Conservation (phyloP, 2,329 filamentous ascomycete genomes). For the Aureobasidium vineae region DNA sequence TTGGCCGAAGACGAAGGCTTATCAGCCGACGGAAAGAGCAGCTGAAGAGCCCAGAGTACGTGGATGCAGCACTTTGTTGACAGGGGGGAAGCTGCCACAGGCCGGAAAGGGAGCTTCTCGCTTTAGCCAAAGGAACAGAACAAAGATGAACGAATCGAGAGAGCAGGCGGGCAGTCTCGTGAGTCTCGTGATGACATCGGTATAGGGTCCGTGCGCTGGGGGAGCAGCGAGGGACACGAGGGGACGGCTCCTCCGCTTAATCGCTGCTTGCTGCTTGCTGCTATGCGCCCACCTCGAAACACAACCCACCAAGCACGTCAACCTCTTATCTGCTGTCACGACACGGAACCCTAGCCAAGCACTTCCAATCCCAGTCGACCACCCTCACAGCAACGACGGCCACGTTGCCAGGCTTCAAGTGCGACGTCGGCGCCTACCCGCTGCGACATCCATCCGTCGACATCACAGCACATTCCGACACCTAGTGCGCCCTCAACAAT, state of each 20-base stretch:
- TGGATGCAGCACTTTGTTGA: not conserved
- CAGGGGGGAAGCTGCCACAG: not conserved
- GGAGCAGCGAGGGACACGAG: conserved; percentile 18
- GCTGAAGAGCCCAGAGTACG: not conserved
- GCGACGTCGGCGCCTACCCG: conserved; percentile 8
- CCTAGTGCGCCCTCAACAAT: conserved; percentile 9
- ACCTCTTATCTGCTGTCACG: not conserved
- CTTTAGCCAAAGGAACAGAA: not conserved
- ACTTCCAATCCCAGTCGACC: not conserved
- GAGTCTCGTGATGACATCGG: conserved; percentile 21
- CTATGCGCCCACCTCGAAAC: not conserved
- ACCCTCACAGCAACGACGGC: not conserved
- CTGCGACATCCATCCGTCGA: not conserved
- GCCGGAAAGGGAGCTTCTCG: not conserved
- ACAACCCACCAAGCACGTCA: not conserved
- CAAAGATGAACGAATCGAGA: not conserved
- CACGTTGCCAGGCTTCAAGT: not conserved
- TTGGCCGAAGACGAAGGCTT: not conserved
- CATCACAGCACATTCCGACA: conserved; percentile 4
- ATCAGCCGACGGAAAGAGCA: conserved; percentile 4
- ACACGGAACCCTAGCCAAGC: not conserved
- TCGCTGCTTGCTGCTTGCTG: no score
- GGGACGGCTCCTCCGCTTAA: not conserved
- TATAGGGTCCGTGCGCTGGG: conserved; percentile 15
- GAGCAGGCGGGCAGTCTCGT: not conserved